Base-by-base conservation (phyloP, 164 flowering plant species). In the Hamamelis virginiana region DNA sequence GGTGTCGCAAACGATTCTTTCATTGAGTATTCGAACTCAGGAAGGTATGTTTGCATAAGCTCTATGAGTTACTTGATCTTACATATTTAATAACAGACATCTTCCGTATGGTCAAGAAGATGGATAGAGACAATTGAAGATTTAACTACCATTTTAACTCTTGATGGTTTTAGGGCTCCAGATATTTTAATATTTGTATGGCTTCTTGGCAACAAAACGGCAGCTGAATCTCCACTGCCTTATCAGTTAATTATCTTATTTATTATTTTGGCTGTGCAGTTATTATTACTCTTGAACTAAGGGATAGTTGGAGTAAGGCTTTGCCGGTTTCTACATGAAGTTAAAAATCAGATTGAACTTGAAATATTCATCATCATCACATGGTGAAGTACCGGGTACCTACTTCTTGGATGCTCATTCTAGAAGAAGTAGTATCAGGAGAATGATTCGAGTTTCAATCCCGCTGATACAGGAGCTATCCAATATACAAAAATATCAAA, bases 1-100 rank as follows among this genome's bases (percentile, higher is more conserved):
- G 96, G 22, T 96, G 98, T 71, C 89, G 86, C 46, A 82, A 78
- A 72, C 81, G 98, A 65, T 96, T 96, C 82, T 86, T 87, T 58
- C 91, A 82, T 74, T 91, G 80, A 88, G 27, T 14, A 6, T 56
- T 43, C 21, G 19, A 47, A 51, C 1, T 1, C 44, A 18, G 41
- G 43, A 50, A 65, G 68, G 68, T 28, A 27, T 28, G 44, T 65
- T 48, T 48, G 9, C 45, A 21, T n/a, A 21, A 55, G 21, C 59
- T 51, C 22, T 18, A 15, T 15, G 55, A 18, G 4, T 55, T 55
- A 2, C 6, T 33, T 6, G 2, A 33, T 6, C 26, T 4, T 55
- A 55, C 27, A 55, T 55, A 18, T 55, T 55, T 8, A 21, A 26
- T 13, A 55, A 22, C 41, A 33, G 2, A 33, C 2, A 33, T 33